A percentile compares a stretch with the other conserved stretches of the same genome.
These are phyloP conservation scores for Talaromyces sp. DNA, from an alignment of 2,329 filamentous ascomycete species.

Conservation along the genomic window DNA sequence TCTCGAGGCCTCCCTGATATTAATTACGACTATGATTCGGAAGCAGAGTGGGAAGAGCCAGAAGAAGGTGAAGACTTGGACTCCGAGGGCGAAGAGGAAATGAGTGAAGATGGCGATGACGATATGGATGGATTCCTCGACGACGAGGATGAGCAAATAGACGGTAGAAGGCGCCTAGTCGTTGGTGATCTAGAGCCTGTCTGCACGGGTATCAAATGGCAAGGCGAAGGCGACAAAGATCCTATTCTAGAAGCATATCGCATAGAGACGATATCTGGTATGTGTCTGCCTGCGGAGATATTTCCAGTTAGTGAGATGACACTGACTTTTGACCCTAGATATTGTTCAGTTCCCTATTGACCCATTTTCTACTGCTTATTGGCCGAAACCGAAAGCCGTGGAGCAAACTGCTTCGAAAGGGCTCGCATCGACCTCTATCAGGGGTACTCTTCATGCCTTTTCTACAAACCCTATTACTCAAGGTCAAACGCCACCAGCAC, in stretches of 20 bases:
- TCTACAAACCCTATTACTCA: background rate
- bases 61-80: conserved; percentile 67
- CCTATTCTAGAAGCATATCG: conserved; percentile 55
- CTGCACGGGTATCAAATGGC: conserved; percentile 79
- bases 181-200: conserved; percentile 68
- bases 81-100: conserved; percentile 59
- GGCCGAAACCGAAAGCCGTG: conserved; percentile 45
- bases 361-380: conserved; percentile 79
- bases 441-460: conserved; percentile 16
- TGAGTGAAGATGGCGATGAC: conserved; percentile 63
- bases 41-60: conserved; percentile 61
- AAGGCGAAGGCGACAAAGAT: conserved; percentile 48
- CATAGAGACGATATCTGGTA: conserved; percentile 71
- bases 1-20: conserved; percentile 47
- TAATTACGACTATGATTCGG: conserved; percentile 63
- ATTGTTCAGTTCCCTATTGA: conserved; percentile 60
- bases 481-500: conserved; percentile 5
- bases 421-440: background rate
- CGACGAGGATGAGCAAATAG: conserved; percentile 62
- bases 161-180: conserved; percentile 53
- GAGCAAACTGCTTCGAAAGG: conserved; percentile 17
- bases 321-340: conserved; percentile 23
- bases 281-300: conserved; percentile 15
- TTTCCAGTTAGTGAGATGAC: conserved; percentile 12
- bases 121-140: conserved; percentile 90